Percentiles rank a stretch among this genome's conserved stretches.
Evolutionary conservation across 805 yeast species (phyloP).

Genomic region (Yarrowia phangngaensis): DNA sequence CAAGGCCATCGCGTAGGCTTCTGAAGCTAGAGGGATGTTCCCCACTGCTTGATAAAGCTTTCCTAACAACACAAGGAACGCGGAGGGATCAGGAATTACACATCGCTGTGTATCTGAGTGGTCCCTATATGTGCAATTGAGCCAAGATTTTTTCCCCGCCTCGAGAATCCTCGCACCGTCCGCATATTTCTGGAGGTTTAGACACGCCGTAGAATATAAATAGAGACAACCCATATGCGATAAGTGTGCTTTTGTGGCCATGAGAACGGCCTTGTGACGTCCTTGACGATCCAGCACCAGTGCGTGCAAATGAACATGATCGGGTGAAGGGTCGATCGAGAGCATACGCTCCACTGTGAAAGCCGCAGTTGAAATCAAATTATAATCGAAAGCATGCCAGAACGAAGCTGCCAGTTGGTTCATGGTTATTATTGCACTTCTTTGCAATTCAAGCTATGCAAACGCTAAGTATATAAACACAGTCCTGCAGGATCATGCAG

Average conservation of each 20-base stretch:
- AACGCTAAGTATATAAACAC: slow-evolving; percentile 21
- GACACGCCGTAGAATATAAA: slow-evolving; percentile 65
- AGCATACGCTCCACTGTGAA: slow-evolving; percentile 79
- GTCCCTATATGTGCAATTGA: neutral
- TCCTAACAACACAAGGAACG: slow-evolving; percentile 65
- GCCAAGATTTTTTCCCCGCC: slow-evolving; percentile 26
- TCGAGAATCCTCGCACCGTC: slow-evolving; percentile 51
- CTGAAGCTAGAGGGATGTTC: slow-evolving; percentile 60
- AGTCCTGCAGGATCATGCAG: slow-evolving; percentile 14
- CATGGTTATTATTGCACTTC: slow-evolving; percentile 15
- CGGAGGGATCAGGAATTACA: slow-evolving; percentile 62
- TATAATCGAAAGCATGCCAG: slow-evolving; percentile 69
- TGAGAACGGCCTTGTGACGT: slow-evolving; percentile 58
- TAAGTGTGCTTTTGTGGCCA: slow-evolving; percentile 46
- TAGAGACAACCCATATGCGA: slow-evolving; percentile 72
- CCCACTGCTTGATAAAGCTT: slow-evolving; percentile 57
- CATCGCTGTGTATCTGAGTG: slow-evolving; percentile 30
- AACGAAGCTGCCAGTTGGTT: slow-evolving; percentile 34
- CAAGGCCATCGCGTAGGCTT: slow-evolving; percentile 65
- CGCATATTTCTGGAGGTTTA: slow-evolving; percentile 50
- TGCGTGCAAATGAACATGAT: slow-evolving; percentile 65
- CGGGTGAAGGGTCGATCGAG: slow-evolving; percentile 54
- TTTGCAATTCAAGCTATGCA: too few relatives aligned
- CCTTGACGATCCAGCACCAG: slow-evolving; percentile 57
- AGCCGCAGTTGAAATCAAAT: slow-evolving; percentile 68